Conservation (phyloP, 331 rosid species). For the Arachis monticola region DNA sequence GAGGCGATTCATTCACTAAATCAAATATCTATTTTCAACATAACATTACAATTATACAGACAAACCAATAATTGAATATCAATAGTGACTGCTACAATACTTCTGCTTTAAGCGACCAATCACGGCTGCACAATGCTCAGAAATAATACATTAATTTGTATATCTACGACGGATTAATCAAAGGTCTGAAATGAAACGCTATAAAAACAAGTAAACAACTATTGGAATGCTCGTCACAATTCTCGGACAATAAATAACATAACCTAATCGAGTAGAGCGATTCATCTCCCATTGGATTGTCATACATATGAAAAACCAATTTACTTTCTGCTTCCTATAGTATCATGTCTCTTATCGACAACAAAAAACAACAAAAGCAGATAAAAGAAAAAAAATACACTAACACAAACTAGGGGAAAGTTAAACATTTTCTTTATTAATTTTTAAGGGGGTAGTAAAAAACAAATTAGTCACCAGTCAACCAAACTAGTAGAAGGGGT, state of each 20-base stretch:
- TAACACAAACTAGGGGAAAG: too few relatives aligned
- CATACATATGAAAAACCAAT: constrained; percentile 13
- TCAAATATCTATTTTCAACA: constrained; percentile 41
- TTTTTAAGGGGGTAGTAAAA: too few relatives aligned
- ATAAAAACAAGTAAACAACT: neutral
- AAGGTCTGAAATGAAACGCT: constrained; percentile 44
- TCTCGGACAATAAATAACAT: neutral
- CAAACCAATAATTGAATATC: constrained; percentile 52
- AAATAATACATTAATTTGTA: constrained; percentile 50
- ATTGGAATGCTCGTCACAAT: neutral
- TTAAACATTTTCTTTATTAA: too few relatives aligned
- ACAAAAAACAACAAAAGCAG: constrained; percentile 9
- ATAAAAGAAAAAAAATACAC: constrained; percentile 2
- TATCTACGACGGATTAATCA: constrained; percentile 43
- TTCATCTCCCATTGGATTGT: neutral
- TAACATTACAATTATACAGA: constrained; percentile 48
- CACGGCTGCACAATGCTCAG: constrained; percentile 52
- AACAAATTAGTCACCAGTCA: too few relatives aligned
- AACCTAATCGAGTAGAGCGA: neutral
- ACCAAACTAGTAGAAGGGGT: too few relatives aligned
- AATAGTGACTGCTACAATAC: constrained; percentile 56
- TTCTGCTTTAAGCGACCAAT: constrained; percentile 44
- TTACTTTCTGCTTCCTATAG: constrained; percentile 3
- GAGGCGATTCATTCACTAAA: constrained; percentile 41
- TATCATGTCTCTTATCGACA: neutral